Percentiles rank a stretch among this genome's conserved stretches.
phyloP scores from a whole-genome alignment of 305 asterid genomes.

The Fraxinus albicans region DNA sequence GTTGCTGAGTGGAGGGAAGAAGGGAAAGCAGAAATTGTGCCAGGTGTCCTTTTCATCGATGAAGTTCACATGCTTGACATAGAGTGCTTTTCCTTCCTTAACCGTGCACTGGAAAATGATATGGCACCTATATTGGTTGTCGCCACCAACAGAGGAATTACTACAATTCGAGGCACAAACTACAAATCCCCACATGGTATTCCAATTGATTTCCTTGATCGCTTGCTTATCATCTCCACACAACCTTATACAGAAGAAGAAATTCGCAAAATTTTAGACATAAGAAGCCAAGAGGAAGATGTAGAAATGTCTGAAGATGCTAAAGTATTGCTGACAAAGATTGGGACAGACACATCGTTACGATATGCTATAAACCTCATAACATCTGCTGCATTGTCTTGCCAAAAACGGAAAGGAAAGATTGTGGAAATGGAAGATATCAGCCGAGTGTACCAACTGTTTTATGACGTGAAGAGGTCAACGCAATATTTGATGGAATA shows the following conservation, averaged over 20 bases:
- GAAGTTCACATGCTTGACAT: conserved; percentile 99
- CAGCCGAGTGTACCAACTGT: conserved; percentile 75
- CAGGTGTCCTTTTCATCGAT: conserved; percentile 93
- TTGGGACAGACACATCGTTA: conserved; percentile 78
- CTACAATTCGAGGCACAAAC: conserved; percentile 87
- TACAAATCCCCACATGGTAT: conserved; percentile 92
- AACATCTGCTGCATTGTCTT: conserved; percentile 70
- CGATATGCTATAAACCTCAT: conserved; percentile 86
- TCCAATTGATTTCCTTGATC: conserved; percentile 90
- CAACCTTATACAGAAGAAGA: conserved; percentile 80
- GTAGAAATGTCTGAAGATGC: conserved; percentile 92
- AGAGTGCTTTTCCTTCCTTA: conserved; percentile 89
- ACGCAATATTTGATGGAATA: conserved; percentile 92
- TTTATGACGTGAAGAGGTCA: conserved; percentile 85
- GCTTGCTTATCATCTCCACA: conserved; percentile 83
- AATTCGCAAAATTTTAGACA: conserved; percentile 74
- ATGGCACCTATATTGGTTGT: conserved; percentile 95
- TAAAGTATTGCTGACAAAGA: conserved; percentile 63
- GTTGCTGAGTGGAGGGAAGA: conserved; percentile 99
- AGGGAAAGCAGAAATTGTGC: conserved; percentile 96
- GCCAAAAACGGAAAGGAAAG: conserved; percentile 76
- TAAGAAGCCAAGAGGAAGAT: conserved; percentile 82
- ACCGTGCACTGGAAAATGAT: conserved; percentile 86
- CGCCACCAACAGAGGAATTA: conserved; percentile 92
- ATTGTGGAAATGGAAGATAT: conserved; percentile 82